These are phyloP conservation scores for Aspergillus saccharolyticus DNA, from an alignment of 495 filamentous ascomycete genomes.

Conservation along the genomic window DNA sequence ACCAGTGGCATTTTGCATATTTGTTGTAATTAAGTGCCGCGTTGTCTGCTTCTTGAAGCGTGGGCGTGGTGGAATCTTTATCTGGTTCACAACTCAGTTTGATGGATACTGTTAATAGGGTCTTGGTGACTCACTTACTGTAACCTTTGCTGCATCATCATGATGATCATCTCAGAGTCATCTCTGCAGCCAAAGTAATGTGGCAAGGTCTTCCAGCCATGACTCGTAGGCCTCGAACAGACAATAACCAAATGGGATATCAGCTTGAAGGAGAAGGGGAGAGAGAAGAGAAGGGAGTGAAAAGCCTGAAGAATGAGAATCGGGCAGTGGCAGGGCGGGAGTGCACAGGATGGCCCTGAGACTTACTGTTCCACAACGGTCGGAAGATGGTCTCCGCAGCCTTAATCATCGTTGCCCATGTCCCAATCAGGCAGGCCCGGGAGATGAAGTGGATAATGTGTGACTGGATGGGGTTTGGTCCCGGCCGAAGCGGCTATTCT, in stretches of 20 bases:
- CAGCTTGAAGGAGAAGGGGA: background rate
- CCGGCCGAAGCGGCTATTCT: constrained; percentile 15
- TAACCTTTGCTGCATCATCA: constrained; percentile 5
- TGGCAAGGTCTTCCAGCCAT: background rate
- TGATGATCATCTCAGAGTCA: too few species aligned
- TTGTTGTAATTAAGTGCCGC: background rate
- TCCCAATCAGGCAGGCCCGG: constrained; percentile 3
- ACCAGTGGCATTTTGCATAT: background rate
- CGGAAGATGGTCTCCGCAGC: background rate
- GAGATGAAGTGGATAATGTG: background rate
- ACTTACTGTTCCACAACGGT: background rate
- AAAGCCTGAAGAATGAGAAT: background rate
- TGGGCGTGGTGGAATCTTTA: background rate
- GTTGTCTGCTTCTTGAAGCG: background rate
- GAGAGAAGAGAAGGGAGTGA: background rate
- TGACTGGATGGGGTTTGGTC: background rate
- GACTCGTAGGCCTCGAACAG: background rate
- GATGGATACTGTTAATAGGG: too few species aligned
- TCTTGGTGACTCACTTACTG: background rate
- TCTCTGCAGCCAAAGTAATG: too few species aligned
- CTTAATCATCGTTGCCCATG: background rate
- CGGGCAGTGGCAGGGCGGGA: too few species aligned
- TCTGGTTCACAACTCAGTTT: background rate
- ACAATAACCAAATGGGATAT: too few species aligned
- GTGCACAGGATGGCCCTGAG: too few species aligned